Percentiles rank a stretch among this genome's conserved stretches.
These are phyloP conservation scores for Lentinula aciculospora DNA, from an alignment of 768 basidiomycete genomes.

Conservation along the genomic window DNA sequence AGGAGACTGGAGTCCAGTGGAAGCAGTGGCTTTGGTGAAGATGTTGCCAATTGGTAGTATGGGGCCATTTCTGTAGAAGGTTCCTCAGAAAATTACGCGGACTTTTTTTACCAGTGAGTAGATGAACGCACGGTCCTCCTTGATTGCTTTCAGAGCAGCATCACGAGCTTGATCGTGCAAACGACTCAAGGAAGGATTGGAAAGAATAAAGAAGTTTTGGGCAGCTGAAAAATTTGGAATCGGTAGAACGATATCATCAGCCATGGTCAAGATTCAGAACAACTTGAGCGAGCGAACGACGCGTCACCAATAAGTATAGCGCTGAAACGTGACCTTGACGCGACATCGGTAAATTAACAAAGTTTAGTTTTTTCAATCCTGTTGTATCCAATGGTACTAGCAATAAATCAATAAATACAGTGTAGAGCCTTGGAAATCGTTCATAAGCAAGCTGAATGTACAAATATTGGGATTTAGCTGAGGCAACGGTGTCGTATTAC, in stretches of 20 bases:
- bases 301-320: conserved; percentile 9
- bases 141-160: conserved; percentile 66
- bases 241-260: conserved; percentile 79
- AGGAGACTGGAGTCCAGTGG: conserved; percentile 49
- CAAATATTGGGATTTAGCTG: not conserved
- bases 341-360: not conserved
- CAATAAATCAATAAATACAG: conserved; percentile 2
- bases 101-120: conserved; percentile 4
- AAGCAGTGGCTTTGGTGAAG: conserved; percentile 38
- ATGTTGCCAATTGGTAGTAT: conserved; percentile 60
- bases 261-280: conserved; percentile 49
- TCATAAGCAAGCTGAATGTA: not conserved
- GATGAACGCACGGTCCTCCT: conserved; percentile 63
- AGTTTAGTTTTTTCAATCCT: too few species aligned
- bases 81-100: not conserved
- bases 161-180: conserved; percentile 65
- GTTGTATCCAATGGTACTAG: not conserved
- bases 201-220: conserved; percentile 73
- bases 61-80: conserved; percentile 77
- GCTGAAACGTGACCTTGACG: conserved; percentile 2
- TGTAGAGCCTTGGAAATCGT: not conserved
- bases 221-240: conserved; percentile 83
- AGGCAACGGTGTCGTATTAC: conserved; percentile 14
- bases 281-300: conserved; percentile 6
- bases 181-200: conserved; percentile 50